Evolutionary conservation across 2,329 filamentous ascomycete genomes (phyloP), one percentile per base, ranked within the genome.

Genomic region (Neodidymelliopsis sp.): DNA sequence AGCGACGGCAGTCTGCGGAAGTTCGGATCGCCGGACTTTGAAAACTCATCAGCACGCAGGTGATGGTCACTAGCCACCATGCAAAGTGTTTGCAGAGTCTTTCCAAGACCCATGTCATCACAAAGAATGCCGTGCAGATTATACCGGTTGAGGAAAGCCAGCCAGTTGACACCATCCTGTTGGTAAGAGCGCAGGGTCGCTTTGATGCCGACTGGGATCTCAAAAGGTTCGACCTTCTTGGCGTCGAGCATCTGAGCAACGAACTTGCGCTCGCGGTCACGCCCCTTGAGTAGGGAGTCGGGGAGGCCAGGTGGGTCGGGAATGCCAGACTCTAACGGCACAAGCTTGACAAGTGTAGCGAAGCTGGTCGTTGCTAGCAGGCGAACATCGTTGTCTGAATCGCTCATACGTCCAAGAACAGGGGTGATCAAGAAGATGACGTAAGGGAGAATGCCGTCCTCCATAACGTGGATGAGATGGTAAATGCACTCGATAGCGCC

Each of bases 341-440:
- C 94, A 38, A 99, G 84, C 75, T 99, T 99, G 60, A 99, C 94
- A 6, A 99, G 79, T 0, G 94, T 97, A 2, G 94, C 94, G 68
- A 99, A 99, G 1, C 94, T 95, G 0, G 94, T 99, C 0, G 94
- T 99, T 4, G 94, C 91, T 45, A 99, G 88, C 6, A 97, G 82
- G 43, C 94, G 88, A 43, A 99, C 89, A 68, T 97, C 94, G 57
- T 95, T 93, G 69, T 99, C 93, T 0, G 93, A 96, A 71, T 99
- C 94, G 69, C 94, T 97, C 94, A 99, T 99, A 33, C 94, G 87
- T 43, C 94, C 94, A 39, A 99, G 82, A 4, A 99, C 94, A 11
- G 94, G 94, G 10, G 97, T 95, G 50, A 99, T 95, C 58, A 99
- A 84, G 84, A 99, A 99, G 65, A 99, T 97, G 56, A 99, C 94